phyloP scores from a whole-genome alignment of 768 basidiomycete species.

The Trametes cubensis region DNA sequence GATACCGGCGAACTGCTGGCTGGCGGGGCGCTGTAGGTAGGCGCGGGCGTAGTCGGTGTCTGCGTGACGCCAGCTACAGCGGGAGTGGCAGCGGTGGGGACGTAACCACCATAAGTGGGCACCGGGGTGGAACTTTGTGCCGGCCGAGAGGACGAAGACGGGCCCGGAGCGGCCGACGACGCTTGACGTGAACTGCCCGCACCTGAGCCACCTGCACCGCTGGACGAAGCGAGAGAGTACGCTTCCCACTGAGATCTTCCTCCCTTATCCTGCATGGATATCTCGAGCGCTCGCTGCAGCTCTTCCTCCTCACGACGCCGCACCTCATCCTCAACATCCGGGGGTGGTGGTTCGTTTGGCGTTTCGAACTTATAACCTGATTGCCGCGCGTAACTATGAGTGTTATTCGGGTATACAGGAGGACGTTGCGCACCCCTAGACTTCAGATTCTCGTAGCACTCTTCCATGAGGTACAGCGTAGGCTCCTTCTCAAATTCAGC shows the following conservation, averaged over 20 bases:
- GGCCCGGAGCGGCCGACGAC: constrained; percentile 18
- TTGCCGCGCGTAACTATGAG: constrained; percentile 1
- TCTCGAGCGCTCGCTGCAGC: constrained; percentile 87
- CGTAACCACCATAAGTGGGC: constrained; percentile 56
- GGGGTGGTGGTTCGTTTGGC: constrained; percentile 64
- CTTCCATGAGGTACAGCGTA: constrained; percentile 86
- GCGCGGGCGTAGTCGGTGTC: constrained; percentile 1
- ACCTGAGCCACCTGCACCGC: constrained; percentile 40
- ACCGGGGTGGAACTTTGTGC: constrained; percentile 30
- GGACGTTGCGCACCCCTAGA: constrained; percentile 62
- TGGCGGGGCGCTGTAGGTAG: constrained; percentile 30
- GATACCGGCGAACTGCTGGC: constrained; percentile 33
- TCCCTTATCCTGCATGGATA: constrained; percentile 91
- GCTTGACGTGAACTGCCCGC: constrained; percentile 26
- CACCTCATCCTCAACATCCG: constrained; percentile 74
- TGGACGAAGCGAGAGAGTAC: constrained; percentile 43
- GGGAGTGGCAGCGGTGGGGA: constrained; percentile 51
- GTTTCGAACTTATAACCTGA: constrained; percentile 74
- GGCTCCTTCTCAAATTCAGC: constrained; percentile 80
- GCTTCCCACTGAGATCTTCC: constrained; percentile 63
- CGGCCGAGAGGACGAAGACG: constrained; percentile 22
- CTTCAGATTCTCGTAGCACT: constrained; percentile 80
- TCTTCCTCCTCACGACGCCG: constrained; percentile 92
- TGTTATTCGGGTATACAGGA: not conserved
- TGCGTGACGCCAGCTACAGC: constrained; percentile 41